Evolutionary conservation across 2,329 filamentous ascomycete species (phyloP).

Genomic region (Aphanoascus verrucosus): DNA sequence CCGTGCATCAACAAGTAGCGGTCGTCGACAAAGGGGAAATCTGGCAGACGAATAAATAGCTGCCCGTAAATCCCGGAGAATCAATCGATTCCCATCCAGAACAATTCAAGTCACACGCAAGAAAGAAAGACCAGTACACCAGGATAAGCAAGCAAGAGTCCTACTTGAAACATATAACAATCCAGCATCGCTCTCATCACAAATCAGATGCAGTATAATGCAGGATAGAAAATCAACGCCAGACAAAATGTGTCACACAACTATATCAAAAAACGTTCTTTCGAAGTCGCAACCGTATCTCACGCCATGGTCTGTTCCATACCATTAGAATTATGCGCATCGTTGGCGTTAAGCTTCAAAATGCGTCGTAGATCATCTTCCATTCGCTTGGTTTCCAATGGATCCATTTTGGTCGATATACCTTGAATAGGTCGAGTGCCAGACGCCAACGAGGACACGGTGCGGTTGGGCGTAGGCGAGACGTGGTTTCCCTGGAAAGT

Average conservation of each 20-base stretch:
- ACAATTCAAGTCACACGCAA: conserved; percentile 1
- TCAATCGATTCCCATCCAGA: conserved; percentile 4
- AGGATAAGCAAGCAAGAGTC: not conserved
- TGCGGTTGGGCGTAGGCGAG: conserved; percentile 13
- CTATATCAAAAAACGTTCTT: not conserved
- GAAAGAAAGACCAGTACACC: not conserved
- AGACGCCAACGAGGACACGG: conserved; percentile 15
- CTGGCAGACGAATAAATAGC: not conserved
- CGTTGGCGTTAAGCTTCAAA: conserved; percentile 34
- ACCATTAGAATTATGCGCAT: conserved; percentile 22
- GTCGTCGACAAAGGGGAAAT: not conserved
- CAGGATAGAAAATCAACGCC: not conserved
- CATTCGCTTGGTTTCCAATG: conserved; percentile 35
- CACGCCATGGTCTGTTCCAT: conserved; percentile 29
- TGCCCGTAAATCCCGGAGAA: not conserved
- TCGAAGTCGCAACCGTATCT: conserved; percentile 4
- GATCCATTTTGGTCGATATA: conserved; percentile 18
- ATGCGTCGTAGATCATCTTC: conserved; percentile 41
- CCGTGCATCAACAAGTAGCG: not conserved
- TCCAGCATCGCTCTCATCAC: not conserved
- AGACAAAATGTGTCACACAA: conserved; percentile 6
- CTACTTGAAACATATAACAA: not conserved
- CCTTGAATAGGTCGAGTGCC: conserved; percentile 20
- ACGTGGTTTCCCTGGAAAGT: conserved; percentile 14
- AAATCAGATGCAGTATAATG: conserved; percentile 2